A percentile compares a stretch with the other conserved stretches of the same genome.
Conservation (phyloP, 257 asterid species). For the Plantago major region DNA sequence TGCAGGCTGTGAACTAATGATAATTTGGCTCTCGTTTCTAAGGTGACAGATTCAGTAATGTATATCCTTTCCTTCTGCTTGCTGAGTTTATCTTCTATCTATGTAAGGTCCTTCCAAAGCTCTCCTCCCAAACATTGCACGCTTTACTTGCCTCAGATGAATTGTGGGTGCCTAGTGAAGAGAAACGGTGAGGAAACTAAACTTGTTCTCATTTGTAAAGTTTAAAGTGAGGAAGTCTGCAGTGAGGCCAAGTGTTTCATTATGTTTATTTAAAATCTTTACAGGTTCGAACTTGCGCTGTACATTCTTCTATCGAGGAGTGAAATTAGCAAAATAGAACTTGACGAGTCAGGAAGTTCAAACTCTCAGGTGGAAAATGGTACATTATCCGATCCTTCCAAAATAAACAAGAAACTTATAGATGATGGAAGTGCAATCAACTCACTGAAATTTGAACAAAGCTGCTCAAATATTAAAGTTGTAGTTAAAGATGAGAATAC, state of each 20-base stretch:
- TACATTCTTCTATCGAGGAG: conserved; percentile 65
- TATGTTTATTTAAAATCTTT: conserved; percentile 5
- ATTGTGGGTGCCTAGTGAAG: conserved; percentile 95
- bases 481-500: conserved; percentile 44
- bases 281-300: conserved; percentile 86
- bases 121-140: conserved; percentile 82
- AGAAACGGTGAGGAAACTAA: conserved; percentile 62
- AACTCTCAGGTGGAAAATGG: conserved; percentile 39
- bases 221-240: neutral
- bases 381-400: conserved; percentile 36
- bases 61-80: conserved; percentile 9
- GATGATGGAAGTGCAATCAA: conserved; percentile 34
- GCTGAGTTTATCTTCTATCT: conserved; percentile 18
- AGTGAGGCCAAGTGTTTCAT: conserved; percentile 15
- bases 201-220: conserved; percentile 14
- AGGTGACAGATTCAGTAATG: conserved; percentile 14
- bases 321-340: conserved; percentile 46
- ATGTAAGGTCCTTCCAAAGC: conserved; percentile 88
- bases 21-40: conserved; percentile 9
- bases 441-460: conserved; percentile 45
- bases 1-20: conserved; percentile 3
- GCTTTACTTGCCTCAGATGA: conserved; percentile 90
- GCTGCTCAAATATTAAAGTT: conserved; percentile 38
- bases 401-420: conserved; percentile 35
- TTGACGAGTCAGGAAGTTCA: conserved; percentile 38